These are phyloP conservation scores for Citrus cavaleriei DNA, from an alignment of 345 rosid genomes.

Conservation along the genomic window DNA sequence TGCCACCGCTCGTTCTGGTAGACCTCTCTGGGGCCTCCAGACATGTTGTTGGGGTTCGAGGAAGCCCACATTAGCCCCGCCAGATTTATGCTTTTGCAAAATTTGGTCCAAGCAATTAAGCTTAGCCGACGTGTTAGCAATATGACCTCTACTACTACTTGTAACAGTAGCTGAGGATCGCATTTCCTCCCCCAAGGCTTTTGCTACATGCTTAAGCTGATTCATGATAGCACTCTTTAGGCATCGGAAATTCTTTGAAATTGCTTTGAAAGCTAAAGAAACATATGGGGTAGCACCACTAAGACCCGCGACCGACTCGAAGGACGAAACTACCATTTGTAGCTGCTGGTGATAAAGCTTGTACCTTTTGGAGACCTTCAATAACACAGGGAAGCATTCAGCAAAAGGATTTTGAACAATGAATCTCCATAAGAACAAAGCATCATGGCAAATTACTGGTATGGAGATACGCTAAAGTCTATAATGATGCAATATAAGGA, in stretches of 20 bases:
- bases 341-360: constrained; percentile 60
- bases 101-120: constrained; percentile 25
- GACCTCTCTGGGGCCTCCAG: constrained; percentile 72
- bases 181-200: constrained; percentile 35
- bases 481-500: background rate
- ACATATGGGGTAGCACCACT: constrained; percentile 50
- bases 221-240: constrained; percentile 39
- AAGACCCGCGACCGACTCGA: constrained; percentile 61
- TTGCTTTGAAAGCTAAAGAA: constrained; percentile 39
- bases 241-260: constrained; percentile 44
- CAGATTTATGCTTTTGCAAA: constrained; percentile 30
- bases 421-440: background rate
- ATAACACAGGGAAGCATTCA: constrained; percentile 4
- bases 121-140: constrained; percentile 12
- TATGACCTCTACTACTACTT: constrained; percentile 23
- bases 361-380: constrained; percentile 51
- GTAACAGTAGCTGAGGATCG: constrained; percentile 20
- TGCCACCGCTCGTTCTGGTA: constrained; percentile 58
- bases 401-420: background rate
- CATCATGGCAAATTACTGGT: background rate
- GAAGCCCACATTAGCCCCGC: constrained; percentile 33
- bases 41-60: constrained; percentile 50
- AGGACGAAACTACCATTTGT: constrained; percentile 66
- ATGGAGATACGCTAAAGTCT: background rate
- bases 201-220: constrained; percentile 37